phyloP scores from a whole-genome alignment of 2,329 filamentous ascomycete genomes.

The Aquanectria penicillioides region DNA sequence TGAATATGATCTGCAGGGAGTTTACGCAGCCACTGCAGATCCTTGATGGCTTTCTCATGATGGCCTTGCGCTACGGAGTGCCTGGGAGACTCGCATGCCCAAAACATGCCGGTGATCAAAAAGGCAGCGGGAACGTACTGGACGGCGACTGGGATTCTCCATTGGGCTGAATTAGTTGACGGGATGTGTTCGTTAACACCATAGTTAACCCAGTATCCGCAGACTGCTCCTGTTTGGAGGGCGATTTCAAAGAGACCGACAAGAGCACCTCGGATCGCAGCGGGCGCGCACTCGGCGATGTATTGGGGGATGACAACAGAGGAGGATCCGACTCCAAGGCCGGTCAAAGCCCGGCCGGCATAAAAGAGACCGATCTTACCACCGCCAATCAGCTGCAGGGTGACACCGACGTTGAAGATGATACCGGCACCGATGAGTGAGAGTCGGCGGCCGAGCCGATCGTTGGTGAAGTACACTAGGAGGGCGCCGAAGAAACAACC shows the following conservation, averaged over 20 bases:
- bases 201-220: slow-evolving; percentile 54
- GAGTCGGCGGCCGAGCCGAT: slow-evolving; percentile 62
- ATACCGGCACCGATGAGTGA: slow-evolving; percentile 62
- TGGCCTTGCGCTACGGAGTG: slow-evolving; percentile 32
- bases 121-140: slow-evolving; percentile 32
- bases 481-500: slow-evolving; percentile 66
- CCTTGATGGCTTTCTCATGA: slow-evolving; percentile 20
- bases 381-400: slow-evolving; percentile 58
- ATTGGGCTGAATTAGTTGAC: slow-evolving; percentile 40
- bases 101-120: slow-evolving; percentile 41
- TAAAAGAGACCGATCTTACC: slow-evolving; percentile 63
- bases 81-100: slow-evolving; percentile 47
- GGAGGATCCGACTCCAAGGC: slow-evolving; percentile 60
- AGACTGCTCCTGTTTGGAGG: slow-evolving; percentile 60
- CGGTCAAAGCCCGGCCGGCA: slow-evolving; percentile 62
- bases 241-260: slow-evolving; percentile 62
- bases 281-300: slow-evolving; percentile 65
- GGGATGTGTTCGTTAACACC: slow-evolving; percentile 31
- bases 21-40: slow-evolving; percentile 23
- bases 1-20: slow-evolving; percentile 26
- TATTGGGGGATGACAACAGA: slow-evolving; percentile 66
- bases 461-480: slow-evolving; percentile 64
- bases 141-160: slow-evolving; percentile 53
- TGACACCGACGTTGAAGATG: slow-evolving; percentile 60
- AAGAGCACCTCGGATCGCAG: slow-evolving; percentile 61